phyloP scores from a whole-genome alignment of 169 alveolate genomes.

The Babesia bigemina region DNA sequence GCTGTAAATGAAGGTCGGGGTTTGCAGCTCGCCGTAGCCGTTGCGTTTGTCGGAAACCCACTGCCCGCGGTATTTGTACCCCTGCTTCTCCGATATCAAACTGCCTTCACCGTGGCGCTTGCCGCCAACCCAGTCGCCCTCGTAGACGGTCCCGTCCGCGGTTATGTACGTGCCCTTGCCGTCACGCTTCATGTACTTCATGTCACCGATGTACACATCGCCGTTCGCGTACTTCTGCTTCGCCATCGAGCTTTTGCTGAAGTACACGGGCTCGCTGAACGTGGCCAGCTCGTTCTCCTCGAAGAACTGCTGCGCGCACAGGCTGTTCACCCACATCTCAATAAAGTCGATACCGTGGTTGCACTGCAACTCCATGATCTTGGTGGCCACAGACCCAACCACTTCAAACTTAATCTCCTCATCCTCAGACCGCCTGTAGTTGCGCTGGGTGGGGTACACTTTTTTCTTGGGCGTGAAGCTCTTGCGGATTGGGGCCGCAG shows the following conservation, averaged over 20 bases:
- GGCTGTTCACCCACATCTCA: conserved; percentile 50
- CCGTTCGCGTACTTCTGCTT: conserved; percentile 64
- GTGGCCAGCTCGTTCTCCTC: conserved; percentile 37
- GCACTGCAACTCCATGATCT: conserved; percentile 55
- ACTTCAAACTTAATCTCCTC: conserved; percentile 33
- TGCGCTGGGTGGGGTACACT: not conserved
- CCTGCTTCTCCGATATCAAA: conserved; percentile 17
- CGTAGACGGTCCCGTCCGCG: conserved; percentile 57
- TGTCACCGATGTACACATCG: conserved; percentile 56
- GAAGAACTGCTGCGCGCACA: conserved; percentile 35
- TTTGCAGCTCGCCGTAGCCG: conserved; percentile 53
- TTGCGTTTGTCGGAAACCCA: conserved; percentile 54
- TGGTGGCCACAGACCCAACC: conserved; percentile 35
- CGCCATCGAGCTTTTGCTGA: conserved; percentile 12
- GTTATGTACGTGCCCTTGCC: conserved; percentile 61
- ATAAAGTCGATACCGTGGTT: conserved; percentile 56
- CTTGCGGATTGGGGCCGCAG: not conserved
- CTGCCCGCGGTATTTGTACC: conserved; percentile 49
- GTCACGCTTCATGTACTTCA: conserved; percentile 45
- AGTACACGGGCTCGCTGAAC: conserved; percentile 54
- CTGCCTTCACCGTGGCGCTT: conserved; percentile 66
- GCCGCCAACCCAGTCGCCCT: conserved; percentile 58
- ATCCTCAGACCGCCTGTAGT: conserved; percentile 8
- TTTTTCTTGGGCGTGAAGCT: not conserved
- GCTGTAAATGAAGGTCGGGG: conserved; percentile 27